These are phyloP conservation scores for Diutina rugosa DNA, from an alignment of 1,139 yeast species.

Conservation along the genomic window DNA sequence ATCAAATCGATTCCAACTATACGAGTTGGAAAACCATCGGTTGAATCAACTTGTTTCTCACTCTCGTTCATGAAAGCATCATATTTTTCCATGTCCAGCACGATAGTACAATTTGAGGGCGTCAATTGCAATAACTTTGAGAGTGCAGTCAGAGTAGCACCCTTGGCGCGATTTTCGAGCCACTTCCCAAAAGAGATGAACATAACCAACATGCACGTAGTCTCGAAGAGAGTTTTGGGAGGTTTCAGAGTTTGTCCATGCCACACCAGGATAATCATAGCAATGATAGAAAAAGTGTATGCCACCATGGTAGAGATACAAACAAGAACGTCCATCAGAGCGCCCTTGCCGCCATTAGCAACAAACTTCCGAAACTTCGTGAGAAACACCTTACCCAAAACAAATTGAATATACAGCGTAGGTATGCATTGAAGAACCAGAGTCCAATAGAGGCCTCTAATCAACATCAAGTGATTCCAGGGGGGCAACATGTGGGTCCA, in stretches of 20 bases:
- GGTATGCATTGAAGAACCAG: slow-evolving; percentile 50
- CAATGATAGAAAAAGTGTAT: slow-evolving; percentile 55
- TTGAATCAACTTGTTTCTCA: neutral
- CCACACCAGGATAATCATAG: slow-evolving; percentile 36
- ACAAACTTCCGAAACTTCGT: slow-evolving; percentile 54
- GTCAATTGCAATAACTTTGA: slow-evolving; percentile 68
- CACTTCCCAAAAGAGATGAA: slow-evolving; percentile 85
- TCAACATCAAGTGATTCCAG: slow-evolving; percentile 13
- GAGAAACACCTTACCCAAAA: slow-evolving; percentile 53
- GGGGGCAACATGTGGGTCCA: slow-evolving; percentile 17
- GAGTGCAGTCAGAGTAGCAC: slow-evolving; percentile 83
- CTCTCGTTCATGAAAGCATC: slow-evolving; percentile 10
- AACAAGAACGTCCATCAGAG: slow-evolving; percentile 95
- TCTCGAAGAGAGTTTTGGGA: slow-evolving; percentile 76
- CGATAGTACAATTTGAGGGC: slow-evolving; percentile 64
- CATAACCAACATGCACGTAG: slow-evolving; percentile 70
- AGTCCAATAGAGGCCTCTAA: slow-evolving; percentile 45
- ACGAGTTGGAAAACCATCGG: slow-evolving; percentile 7
- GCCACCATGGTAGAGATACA: slow-evolving; percentile 75
- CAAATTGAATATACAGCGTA: slow-evolving; percentile 57
- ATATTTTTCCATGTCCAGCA: slow-evolving; percentile 26
- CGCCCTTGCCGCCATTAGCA: slow-evolving; percentile 42
- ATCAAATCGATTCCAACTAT: slow-evolving; percentile 58
- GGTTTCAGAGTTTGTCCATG: slow-evolving; percentile 21
- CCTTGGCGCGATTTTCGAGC: slow-evolving; percentile 85